phyloP scores from a whole-genome alignment of 305 asterid species.

The Plantago coronopus region DNA sequence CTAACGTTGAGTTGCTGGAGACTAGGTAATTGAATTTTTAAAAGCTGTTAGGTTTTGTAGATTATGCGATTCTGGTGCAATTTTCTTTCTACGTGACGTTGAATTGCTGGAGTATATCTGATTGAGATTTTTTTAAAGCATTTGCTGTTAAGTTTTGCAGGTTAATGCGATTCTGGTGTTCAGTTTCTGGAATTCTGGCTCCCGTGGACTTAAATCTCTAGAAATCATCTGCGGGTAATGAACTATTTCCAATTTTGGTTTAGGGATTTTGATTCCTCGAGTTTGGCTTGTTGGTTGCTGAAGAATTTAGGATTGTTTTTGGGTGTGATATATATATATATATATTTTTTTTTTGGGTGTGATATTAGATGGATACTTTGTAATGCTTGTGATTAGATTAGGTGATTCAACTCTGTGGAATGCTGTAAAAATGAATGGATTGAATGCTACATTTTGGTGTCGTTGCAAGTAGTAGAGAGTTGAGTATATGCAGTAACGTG shows the following conservation, averaged over 20 bases:
- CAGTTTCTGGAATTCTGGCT: background rate
- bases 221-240: background rate
- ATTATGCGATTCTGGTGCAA: no score
- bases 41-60: no score
- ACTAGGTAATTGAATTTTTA: no score
- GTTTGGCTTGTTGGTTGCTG: background rate
- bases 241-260: no score
- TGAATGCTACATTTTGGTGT: no score
- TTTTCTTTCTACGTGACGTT: no score
- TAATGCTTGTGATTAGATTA: background rate
- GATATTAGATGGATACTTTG: background rate
- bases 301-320: no score
- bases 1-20: no score
- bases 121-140: background rate
- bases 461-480: no score
- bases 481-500: no score
- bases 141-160: background rate
- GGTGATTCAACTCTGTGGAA: background rate
- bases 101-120: background rate
- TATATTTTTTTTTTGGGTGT: background rate
- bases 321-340: no score
- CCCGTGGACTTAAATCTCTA: background rate
- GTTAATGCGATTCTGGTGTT: background rate
- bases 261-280: background rate
- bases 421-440: no score